Conservation (phyloP, 148 eudicot genomes). For the Camellia lanceoleosa region DNA sequence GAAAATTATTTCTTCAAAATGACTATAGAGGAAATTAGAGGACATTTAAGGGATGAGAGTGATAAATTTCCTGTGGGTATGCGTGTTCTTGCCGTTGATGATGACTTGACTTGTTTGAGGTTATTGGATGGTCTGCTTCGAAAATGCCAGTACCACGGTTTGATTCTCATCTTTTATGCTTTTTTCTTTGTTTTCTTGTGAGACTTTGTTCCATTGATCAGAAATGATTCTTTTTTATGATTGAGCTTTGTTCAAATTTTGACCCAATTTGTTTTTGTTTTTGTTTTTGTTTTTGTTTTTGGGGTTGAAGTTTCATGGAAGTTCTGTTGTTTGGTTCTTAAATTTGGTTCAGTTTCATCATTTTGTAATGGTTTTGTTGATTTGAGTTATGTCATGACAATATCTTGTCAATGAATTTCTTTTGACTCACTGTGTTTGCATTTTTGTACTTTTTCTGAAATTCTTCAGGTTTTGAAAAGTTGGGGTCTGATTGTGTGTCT, state of each 20-base stretch:
- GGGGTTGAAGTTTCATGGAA: neutral
- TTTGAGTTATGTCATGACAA: neutral
- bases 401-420: too few relatives aligned
- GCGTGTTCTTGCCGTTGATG: constrained; percentile 89
- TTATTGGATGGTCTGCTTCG: constrained; percentile 55
- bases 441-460: neutral
- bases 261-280: constrained; percentile 5
- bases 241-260: constrained; percentile 7
- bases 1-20: constrained; percentile 16
- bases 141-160: constrained; percentile 77
- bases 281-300: too few relatives aligned
- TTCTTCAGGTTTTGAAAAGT: neutral
- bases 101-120: constrained; percentile 67
- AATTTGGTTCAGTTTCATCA: neutral
- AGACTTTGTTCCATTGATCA: too few relatives aligned
- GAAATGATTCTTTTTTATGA: too few relatives aligned
- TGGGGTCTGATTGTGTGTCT: neutral
- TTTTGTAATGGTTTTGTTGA: neutral
- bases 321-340: neutral
- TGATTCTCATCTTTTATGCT: constrained; percentile 14
- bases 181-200: neutral
- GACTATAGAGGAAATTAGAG: constrained; percentile 40
- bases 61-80: constrained; percentile 67
- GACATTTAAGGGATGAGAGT: constrained; percentile 16
- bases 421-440: too few relatives aligned